Base-by-base conservation (phyloP, 495 filamentous ascomycete species). In the Penicillium paxilli region DNA sequence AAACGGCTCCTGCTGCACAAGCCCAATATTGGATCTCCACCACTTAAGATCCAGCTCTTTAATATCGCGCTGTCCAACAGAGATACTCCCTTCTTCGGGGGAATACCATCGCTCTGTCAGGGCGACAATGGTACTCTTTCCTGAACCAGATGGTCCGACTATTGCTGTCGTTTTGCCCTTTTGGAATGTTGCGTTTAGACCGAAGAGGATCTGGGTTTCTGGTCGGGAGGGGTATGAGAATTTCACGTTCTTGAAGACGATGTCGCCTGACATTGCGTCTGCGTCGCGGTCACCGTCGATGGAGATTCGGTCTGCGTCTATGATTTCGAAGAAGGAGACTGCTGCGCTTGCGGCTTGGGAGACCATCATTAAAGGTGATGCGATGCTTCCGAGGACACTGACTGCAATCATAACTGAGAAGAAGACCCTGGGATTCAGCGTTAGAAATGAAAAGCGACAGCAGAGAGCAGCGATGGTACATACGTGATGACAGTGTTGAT, bases 11-110 rank as follows among this genome's bases (percentile, higher is more conserved):
- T 68, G 64, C 35, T 58, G 58, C 22, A 97, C 92, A 7, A 97
- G 78, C 0, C 87, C 82, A 41, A 96, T 88, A 33, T 95, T 84
- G 51, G 87, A 83, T 42, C 92, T 80, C 48, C 94, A 73, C 92
- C 91, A 97, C 28, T 81, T 82, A 23, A 96, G 75, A 63, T 96
- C 94, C 54, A 96, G 38, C 23, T 79, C 70, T 14, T 75, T 69
- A 42, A 86, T 74, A 8, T 81, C 73, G 20, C 56, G 65, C 4
- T 73, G 69, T 26, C 71, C 77, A 10, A 84, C 71, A 3, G 77
- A 61, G 12, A 73, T 67, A 1, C 72, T 47, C 0, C 91, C 92
- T 23, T 20, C 59, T 61, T 69, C 66, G 58, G 58, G 66, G 51
- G 47, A 32, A 41, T 90, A 90, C 77, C 80, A 88, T 49, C 87